Conservation (phyloP, 1,284 basidiomycete species). For the Papiliotrema nemorosa region DNA sequence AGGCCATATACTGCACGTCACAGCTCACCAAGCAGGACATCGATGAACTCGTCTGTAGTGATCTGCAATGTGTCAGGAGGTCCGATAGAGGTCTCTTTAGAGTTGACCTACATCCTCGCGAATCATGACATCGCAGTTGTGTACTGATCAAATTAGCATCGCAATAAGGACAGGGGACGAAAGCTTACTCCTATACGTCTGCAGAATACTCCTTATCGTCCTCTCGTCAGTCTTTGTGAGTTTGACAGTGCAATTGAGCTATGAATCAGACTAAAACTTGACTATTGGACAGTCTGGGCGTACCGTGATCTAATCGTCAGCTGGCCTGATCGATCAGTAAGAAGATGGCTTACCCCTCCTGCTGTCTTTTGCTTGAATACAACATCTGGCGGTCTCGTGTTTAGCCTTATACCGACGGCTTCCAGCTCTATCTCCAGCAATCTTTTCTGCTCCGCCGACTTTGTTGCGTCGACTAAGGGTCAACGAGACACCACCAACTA, state of each 20-base stretch:
- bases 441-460: conserved; percentile 85
- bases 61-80: conserved; percentile 56
- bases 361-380: conserved; percentile 71
- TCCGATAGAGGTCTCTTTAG: not conserved
- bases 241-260: conserved; percentile 87
- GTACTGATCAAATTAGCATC: conserved; percentile 51
- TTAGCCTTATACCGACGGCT: conserved; percentile 92
- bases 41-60: conserved; percentile 94
- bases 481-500: conserved; percentile 52
- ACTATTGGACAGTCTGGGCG: conserved; percentile 18
- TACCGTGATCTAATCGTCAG: conserved; percentile 56
- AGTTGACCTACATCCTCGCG: conserved; percentile 73
- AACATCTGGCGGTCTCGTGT: conserved; percentile 80
- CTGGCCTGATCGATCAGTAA: not conserved
- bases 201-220: conserved; percentile 85
- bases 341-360: conserved; percentile 65
- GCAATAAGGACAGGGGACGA: not conserved
- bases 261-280: conserved; percentile 5
- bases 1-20: not conserved
- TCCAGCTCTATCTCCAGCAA: conserved; percentile 90
- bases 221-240: conserved; percentile 93
- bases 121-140: conserved; percentile 96
- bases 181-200: conserved; percentile 62
- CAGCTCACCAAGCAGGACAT: conserved; percentile 75
- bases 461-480: conserved; percentile 79